phyloP scores from a whole-genome alignment of 2,329 filamentous ascomycete genomes.

The Lithohypha guttulata region DNA sequence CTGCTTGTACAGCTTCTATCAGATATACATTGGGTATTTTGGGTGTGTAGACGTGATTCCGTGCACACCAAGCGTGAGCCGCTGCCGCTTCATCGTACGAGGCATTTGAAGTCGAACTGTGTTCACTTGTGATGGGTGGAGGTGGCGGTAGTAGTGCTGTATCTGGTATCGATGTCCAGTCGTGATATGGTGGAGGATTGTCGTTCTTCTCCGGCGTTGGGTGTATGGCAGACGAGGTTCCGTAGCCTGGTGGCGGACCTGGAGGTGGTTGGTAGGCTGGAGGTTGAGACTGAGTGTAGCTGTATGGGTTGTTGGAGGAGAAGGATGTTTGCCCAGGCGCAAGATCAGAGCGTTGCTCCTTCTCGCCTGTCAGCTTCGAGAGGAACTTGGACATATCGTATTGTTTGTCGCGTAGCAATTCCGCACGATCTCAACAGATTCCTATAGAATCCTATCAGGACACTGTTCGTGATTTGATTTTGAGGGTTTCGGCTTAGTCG shows the following conservation, averaged over 20 bases:
- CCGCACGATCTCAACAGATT: too few relatives aligned
- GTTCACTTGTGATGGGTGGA: conserved; percentile 43
- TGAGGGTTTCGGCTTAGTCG: too few relatives aligned
- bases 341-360: conserved; percentile 3
- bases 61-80: conserved; percentile 46
- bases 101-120: conserved; percentile 48
- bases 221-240: background rate
- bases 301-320: conserved; percentile 5
- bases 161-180: conserved; percentile 52
- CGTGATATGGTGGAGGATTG: conserved; percentile 48
- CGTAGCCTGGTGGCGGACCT: conserved; percentile 22
- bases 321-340: background rate
- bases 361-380: conserved; percentile 7
- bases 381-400: conserved; percentile 10
- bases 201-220: background rate
- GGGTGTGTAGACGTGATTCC: conserved; percentile 37
- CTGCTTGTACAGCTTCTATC: background rate
- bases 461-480: too few relatives aligned
- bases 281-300: background rate
- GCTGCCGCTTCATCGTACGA: conserved; percentile 42
- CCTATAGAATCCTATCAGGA: too few relatives aligned
- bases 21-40: background rate
- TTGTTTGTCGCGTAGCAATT: too few relatives aligned
- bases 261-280: conserved; percentile 13
- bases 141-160: conserved; percentile 50